Conservation (phyloP, 352 stramenopile species). For the Globisporangium radiosum region DNA sequence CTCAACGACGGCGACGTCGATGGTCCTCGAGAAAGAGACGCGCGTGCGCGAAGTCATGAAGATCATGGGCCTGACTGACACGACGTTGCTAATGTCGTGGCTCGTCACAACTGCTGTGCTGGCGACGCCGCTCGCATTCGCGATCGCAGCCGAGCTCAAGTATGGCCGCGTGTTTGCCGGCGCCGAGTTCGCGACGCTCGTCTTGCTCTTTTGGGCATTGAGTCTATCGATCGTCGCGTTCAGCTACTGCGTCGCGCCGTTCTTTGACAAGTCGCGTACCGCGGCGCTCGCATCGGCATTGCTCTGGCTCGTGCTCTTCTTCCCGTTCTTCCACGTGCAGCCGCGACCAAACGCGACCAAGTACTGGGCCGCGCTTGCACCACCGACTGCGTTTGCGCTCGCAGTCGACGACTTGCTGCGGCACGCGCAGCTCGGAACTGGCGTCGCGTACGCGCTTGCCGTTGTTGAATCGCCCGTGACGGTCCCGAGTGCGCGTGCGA, state of each 20-base stretch:
- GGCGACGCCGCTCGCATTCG: constrained; percentile 41
- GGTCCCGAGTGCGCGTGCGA: constrained; percentile 35
- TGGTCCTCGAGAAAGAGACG: constrained; percentile 82
- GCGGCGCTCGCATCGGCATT: constrained; percentile 59
- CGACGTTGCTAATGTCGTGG: constrained; percentile 59
- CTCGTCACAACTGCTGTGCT: constrained; percentile 40
- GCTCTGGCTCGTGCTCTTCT: constrained; percentile 67
- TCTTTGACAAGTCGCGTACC: constrained; percentile 63
- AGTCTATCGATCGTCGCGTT: constrained; percentile 57
- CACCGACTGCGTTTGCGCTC: constrained; percentile 61
- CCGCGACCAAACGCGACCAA: constrained; percentile 32
- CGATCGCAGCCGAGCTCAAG: constrained; percentile 46
- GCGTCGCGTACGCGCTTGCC: constrained; percentile 52
- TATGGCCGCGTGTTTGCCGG: constrained; percentile 61
- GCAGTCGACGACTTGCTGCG: constrained; percentile 55
- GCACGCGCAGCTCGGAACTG: constrained; percentile 49
- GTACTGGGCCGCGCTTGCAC: constrained; percentile 46
- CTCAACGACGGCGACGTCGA: constrained; percentile 54
- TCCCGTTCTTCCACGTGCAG: constrained; percentile 65
- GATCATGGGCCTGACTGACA: constrained; percentile 74
- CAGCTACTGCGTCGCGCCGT: constrained; percentile 55
- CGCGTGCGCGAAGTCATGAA: constrained; percentile 76
- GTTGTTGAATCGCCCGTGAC: constrained; percentile 27
- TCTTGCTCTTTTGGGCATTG: constrained; percentile 61
- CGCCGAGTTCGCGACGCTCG: constrained; percentile 48